Conservation (phyloP, 495 filamentous ascomycete genomes). For the Bathelium albidoporum region DNA sequence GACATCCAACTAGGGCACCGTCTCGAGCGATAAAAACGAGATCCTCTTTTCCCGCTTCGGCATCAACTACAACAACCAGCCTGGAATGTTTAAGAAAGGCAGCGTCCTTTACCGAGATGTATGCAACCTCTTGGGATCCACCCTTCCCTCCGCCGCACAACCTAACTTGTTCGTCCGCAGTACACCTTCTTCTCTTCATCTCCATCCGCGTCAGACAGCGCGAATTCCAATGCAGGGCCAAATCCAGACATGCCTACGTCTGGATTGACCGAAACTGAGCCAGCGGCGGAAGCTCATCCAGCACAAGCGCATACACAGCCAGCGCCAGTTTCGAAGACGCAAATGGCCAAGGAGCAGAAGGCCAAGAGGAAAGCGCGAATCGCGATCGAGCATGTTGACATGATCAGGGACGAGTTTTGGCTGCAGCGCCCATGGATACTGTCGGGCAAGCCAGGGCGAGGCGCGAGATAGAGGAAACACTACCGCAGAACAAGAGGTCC, state of each 20-base stretch:
- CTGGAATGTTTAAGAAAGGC: conserved; percentile 85
- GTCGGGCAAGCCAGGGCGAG: conserved; percentile 57
- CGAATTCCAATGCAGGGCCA: neutral
- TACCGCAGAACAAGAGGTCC: too few species aligned
- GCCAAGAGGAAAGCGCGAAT: conserved; percentile 63
- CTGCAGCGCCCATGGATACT: conserved; percentile 75
- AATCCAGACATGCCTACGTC: neutral
- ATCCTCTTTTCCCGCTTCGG: conserved; percentile 81
- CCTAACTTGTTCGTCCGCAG: neutral
- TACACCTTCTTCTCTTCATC: neutral
- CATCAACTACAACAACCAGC: conserved; percentile 96
- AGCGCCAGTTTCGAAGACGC: conserved; percentile 50
- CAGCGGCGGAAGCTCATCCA: neutral
- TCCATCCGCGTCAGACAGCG: neutral
- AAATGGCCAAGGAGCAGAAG: conserved; percentile 70
- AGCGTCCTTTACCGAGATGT: conserved; percentile 66
- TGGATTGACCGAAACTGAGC: too few species aligned
- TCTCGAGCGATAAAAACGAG: conserved; percentile 85
- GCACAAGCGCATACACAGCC: neutral
- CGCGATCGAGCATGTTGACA: conserved; percentile 73
- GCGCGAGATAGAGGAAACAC: neutral
- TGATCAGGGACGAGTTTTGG: conserved; percentile 95
- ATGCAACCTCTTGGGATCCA: neutral
- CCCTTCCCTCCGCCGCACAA: neutral
- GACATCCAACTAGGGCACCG: conserved; percentile 51